phyloP scores from a whole-genome alignment of 2,329 filamentous ascomycete genomes.

The Rachicladosporium sp. region DNA sequence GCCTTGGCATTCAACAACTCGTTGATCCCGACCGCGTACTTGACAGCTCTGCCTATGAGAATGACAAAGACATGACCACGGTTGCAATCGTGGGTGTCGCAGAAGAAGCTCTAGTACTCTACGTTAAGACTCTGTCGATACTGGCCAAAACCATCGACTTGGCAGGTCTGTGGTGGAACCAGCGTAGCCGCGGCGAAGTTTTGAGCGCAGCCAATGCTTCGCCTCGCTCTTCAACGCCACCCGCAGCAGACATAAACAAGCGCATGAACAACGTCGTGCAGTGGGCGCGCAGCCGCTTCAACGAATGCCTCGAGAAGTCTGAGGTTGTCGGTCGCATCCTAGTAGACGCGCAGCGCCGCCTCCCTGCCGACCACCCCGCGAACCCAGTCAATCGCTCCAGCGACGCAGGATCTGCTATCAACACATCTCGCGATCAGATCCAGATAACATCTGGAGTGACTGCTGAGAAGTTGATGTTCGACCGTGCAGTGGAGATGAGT shows the following conservation, averaged over 20 bases:
- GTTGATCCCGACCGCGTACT: conserved; percentile 41
- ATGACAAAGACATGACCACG: conserved; percentile 67
- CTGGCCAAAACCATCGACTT: conserved; percentile 93
- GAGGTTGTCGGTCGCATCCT: conserved; percentile 86
- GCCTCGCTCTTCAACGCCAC: conserved; percentile 10
- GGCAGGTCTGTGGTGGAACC: conserved; percentile 75
- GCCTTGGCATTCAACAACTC: conserved; percentile 47
- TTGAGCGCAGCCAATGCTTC: conserved; percentile 28
- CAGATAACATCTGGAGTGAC: conserved; percentile 78
- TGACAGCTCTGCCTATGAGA: conserved; percentile 39
- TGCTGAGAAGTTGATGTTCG: conserved; percentile 96
- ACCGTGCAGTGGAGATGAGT: conserved; percentile 94
- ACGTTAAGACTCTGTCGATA: conserved; percentile 84
- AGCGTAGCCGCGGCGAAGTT: conserved; percentile 39
- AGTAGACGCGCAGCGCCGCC: conserved; percentile 67
- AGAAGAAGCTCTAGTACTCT: conserved; percentile 88
- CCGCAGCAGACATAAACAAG: conserved; percentile 16
- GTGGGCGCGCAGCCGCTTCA: conserved; percentile 89
- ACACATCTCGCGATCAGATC: conserved; percentile 64
- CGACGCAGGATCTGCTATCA: conserved; percentile 40
- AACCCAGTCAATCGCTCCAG: conserved; percentile 68
- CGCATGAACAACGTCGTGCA: conserved; percentile 90
- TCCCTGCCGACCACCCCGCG: conserved; percentile 74
- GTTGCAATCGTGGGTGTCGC: conserved; percentile 80
- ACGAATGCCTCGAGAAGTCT: conserved; percentile 92